Conservation (phyloP, 2,329 filamentous ascomycete species). For the Talaromyces albobiverticillius region DNA sequence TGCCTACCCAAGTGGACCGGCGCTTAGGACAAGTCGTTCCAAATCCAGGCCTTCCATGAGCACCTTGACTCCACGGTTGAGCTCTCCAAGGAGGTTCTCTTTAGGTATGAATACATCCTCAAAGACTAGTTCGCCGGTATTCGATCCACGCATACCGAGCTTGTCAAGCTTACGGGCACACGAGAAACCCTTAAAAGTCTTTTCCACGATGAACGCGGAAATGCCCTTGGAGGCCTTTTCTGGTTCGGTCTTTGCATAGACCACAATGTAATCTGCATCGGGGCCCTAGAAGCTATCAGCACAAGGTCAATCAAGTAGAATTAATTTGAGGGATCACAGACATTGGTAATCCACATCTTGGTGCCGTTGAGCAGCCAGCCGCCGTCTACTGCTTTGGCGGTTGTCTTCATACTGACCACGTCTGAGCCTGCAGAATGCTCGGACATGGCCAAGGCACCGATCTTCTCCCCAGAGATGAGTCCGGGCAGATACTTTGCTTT, state of each 20-base stretch:
- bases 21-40: slow-evolving; percentile 85
- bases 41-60: slow-evolving; percentile 96
- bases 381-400: slow-evolving; percentile 74
- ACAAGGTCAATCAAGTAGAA: neutral
- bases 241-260: slow-evolving; percentile 95
- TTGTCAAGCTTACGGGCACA: slow-evolving; percentile 93
- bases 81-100: slow-evolving; percentile 73
- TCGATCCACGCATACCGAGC: slow-evolving; percentile 95
- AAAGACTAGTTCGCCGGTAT: slow-evolving; percentile 91
- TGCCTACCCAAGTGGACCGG: slow-evolving; percentile 81
- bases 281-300: slow-evolving; percentile 54
- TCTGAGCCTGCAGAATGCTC: slow-evolving; percentile 89
- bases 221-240: slow-evolving; percentile 82
- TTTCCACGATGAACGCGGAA: slow-evolving; percentile 87
- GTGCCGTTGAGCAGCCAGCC: slow-evolving; percentile 83
- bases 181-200: slow-evolving; percentile 68
- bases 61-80: slow-evolving; percentile 82
- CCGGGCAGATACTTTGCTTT: slow-evolving; percentile 77
- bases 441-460: slow-evolving; percentile 92
- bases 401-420: slow-evolving; percentile 92
- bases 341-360: slow-evolving; percentile 99
- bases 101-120: slow-evolving; percentile 85
- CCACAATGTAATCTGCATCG: slow-evolving; percentile 85
- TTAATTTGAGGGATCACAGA: slow-evolving; percentile 27
- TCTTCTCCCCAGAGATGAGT: slow-evolving; percentile 72